Conservation (phyloP, 352 stramenopile genomes). For the Globisporangium nagaii region DNA sequence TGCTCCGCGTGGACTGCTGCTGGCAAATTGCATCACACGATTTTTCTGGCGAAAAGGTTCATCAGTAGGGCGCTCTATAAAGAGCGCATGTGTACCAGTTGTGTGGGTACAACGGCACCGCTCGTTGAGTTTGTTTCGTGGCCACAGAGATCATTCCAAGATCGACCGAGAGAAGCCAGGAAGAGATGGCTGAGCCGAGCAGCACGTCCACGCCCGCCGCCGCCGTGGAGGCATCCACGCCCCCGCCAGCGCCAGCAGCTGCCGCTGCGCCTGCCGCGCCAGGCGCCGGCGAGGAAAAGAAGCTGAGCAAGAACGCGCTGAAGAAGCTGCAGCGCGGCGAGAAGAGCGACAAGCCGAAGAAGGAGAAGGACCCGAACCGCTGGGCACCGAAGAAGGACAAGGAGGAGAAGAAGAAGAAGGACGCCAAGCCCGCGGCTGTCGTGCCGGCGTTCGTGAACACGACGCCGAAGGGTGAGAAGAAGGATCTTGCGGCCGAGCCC, state of each 20-base stretch:
- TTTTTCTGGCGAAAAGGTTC: too few species aligned
- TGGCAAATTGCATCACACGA: too few species aligned
- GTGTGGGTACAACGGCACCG: too few species aligned
- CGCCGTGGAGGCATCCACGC: conserved; percentile 3
- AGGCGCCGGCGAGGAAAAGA: conserved; percentile 29
- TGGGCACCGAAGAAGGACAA: conserved; percentile 86
- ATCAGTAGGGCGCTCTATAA: not conserved
- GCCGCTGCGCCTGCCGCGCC: not conserved
- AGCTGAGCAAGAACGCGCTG: conserved; percentile 94
- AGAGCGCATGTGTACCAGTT: too few species aligned
- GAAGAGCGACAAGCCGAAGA: conserved; percentile 88
- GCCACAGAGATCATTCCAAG: conserved; percentile 1
- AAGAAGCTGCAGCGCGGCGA: conserved; percentile 91
- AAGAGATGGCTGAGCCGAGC: conserved; percentile 12
- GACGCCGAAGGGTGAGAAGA: conserved; percentile 94
- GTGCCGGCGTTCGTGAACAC: conserved; percentile 84
- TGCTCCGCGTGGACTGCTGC: too few species aligned
- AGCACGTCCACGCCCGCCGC: not conserved
- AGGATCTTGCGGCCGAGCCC: conserved; percentile 83
- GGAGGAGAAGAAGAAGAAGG: conserved; percentile 83
- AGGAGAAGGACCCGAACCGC: conserved; percentile 94
- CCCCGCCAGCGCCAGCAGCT: conserved; percentile 8
- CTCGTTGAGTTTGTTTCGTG: too few species aligned
- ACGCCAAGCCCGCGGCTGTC: conserved; percentile 28
- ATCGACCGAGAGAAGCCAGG: not conserved